Evolutionary conservation across 495 filamentous ascomycete genomes (phyloP).

Genomic region (Aspergillus nanangensis): DNA sequence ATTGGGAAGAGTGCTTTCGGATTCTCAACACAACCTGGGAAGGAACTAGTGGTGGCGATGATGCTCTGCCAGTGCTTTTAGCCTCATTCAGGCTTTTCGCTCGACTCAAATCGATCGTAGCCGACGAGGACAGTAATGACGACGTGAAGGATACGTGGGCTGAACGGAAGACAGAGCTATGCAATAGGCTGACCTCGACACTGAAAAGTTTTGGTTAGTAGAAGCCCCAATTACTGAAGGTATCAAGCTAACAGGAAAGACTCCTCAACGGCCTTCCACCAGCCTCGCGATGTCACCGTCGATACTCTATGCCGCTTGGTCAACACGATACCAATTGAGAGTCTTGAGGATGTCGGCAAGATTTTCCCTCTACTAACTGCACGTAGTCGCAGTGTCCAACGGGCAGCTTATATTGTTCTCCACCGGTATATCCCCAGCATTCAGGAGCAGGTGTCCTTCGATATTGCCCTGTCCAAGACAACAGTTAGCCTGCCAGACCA

Average conservation of each 20-base stretch:
- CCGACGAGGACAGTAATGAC: constrained; percentile 70
- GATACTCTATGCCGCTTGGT: constrained; percentile 62
- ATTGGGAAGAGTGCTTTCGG: constrained; percentile 69
- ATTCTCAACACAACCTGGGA: constrained; percentile 54
- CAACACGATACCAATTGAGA: constrained; percentile 50
- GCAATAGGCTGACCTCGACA: constrained; percentile 52
- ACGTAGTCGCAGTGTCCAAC: constrained; percentile 69
- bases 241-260: constrained; percentile 27
- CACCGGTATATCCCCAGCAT: constrained; percentile 67
- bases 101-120: constrained; percentile 50
- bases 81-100: constrained; percentile 69
- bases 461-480: constrained; percentile 71
- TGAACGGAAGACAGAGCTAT: constrained; percentile 42
- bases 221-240: neutral
- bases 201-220: constrained; percentile 38
- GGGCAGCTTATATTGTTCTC: constrained; percentile 74
- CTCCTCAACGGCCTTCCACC: constrained; percentile 47
- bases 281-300: constrained; percentile 67
- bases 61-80: constrained; percentile 56
- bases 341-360: constrained; percentile 52
- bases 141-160: constrained; percentile 74
- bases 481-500: constrained; percentile 63
- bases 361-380: constrained; percentile 71
- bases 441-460: constrained; percentile 82
- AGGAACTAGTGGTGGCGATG: constrained; percentile 37